Conservation (phyloP, 768 basidiomycete species). For the Amanita exitialis region DNA sequence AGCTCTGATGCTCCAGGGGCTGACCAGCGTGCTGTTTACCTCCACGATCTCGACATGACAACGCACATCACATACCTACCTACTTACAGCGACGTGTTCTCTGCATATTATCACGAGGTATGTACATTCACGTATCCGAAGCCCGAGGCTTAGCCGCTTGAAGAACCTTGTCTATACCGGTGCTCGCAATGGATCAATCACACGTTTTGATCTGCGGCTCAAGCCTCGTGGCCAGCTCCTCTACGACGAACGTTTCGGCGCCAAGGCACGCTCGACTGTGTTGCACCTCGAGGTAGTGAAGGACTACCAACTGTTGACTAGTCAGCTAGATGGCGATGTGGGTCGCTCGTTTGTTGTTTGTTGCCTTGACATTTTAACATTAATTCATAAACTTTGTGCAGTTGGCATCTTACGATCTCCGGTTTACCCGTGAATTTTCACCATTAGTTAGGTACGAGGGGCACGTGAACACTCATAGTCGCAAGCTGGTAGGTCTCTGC, state of each 20-base stretch:
- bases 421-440: slow-evolving; percentile 31
- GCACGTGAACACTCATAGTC: slow-evolving; percentile 46
- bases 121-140: slow-evolving; percentile 6
- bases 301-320: slow-evolving; percentile 43
- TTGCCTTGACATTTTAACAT: neutral
- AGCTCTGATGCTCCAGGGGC: slow-evolving; percentile 30
- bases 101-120: slow-evolving; percentile 45
- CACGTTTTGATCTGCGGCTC: slow-evolving; percentile 47
- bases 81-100: slow-evolving; percentile 55
- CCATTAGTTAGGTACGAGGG: slow-evolving; percentile 43
- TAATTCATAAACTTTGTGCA: slow-evolving; percentile 13
- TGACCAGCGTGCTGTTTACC: slow-evolving; percentile 36
- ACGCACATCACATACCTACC: slow-evolving; percentile 27
- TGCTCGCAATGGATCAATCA: slow-evolving; percentile 47
- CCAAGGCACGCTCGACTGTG: slow-evolving; percentile 31
- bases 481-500: slow-evolving; percentile 35
- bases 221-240: slow-evolving; percentile 27
- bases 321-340: slow-evolving; percentile 54
- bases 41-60: slow-evolving; percentile 38
- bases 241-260: slow-evolving; percentile 25
- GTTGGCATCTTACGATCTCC: slow-evolving; percentile 56
- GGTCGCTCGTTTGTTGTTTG: slow-evolving; percentile 11
- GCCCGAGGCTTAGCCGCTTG: neutral
- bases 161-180: slow-evolving; percentile 47
- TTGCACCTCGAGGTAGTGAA: slow-evolving; percentile 39